A percentile compares a stretch with the other conserved stretches of the same genome.
Conservation (phyloP, 2,329 filamentous ascomycete species). For the Colletotrichum sp. region DNA sequence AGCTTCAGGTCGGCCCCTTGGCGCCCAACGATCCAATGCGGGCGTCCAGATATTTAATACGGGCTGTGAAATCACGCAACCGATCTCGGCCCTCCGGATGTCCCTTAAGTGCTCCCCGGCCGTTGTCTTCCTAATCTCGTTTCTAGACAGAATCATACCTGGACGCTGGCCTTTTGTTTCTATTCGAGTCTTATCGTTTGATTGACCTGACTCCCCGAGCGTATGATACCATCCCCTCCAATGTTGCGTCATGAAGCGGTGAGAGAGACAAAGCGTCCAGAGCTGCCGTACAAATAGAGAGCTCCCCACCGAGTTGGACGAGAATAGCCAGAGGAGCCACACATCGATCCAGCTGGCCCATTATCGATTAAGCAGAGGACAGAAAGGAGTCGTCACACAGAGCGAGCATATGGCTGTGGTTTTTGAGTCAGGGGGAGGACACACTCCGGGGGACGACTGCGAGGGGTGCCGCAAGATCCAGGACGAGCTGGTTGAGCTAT, state of each 20-base stretch:
- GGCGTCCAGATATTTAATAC: not conserved
- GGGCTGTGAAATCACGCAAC: slow-evolving; percentile 10
- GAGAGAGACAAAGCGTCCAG: slow-evolving; percentile 7
- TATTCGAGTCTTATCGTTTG: not conserved
- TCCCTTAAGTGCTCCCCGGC: not conserved
- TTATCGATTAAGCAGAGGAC: not conserved
- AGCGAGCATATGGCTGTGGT: not conserved
- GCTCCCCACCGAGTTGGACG: not conserved
- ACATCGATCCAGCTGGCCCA: not conserved
- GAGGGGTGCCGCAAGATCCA: slow-evolving; percentile 20
- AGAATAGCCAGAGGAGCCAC: not conserved
- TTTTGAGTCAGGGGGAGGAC: not conserved
- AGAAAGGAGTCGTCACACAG: not conserved
- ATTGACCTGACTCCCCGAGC: not conserved
- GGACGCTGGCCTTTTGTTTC: not conserved
- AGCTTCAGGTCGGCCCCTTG: not conserved
- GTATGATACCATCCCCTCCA: slow-evolving; percentile 20
- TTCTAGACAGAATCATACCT: not conserved
- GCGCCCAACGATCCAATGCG: not conserved
- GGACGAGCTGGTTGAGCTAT: slow-evolving; percentile 7
- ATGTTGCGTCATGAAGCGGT: slow-evolving; percentile 23
- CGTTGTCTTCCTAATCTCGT: not conserved
- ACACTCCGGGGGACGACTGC: slow-evolving; percentile 5
- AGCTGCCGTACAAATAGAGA: slow-evolving; percentile 12
- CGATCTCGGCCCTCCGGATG: not conserved